Percentiles rank a stretch among this genome's conserved stretches.
Evolutionary conservation across 495 filamentous ascomycete genomes (phyloP).

Genomic region (Xanthoparmelia taractica): DNA sequence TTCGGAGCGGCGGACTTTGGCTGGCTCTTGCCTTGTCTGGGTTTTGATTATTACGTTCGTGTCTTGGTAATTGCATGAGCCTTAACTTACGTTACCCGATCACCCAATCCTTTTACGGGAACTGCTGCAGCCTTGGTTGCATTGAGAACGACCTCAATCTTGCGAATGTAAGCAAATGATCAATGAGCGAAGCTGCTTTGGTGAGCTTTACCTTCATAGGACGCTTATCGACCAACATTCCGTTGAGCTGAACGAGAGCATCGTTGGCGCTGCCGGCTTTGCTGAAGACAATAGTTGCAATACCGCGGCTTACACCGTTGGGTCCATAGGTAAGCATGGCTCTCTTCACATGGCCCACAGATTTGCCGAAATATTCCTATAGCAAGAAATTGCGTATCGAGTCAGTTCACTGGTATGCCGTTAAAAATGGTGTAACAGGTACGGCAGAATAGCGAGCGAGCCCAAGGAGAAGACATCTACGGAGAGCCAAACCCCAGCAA

Average conservation of each 20-base stretch:
- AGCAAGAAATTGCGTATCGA: conserved; percentile 27
- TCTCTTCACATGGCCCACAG: conserved; percentile 81
- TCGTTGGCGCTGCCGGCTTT: conserved; percentile 70
- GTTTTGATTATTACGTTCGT: conserved; percentile 26
- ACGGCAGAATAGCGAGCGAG: conserved; percentile 14
- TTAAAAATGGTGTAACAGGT: conserved; percentile 15
- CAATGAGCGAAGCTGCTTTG: conserved; percentile 6
- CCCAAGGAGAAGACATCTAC: conserved; percentile 18
- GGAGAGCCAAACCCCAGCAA: conserved; percentile 12
- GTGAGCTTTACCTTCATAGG: conserved; percentile 69
- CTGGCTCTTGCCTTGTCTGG: conserved; percentile 60
- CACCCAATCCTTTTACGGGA: conserved; percentile 66
- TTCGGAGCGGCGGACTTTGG: conserved; percentile 75
- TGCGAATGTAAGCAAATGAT: conserved; percentile 18
- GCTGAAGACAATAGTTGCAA: conserved; percentile 71
- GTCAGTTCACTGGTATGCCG: conserved; percentile 27
- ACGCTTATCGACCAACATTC: conserved; percentile 76
- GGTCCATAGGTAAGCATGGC: conserved; percentile 86
- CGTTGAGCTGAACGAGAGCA: conserved; percentile 74
- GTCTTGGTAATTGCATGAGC: too few relatives aligned
- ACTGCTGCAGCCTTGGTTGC: conserved; percentile 60
- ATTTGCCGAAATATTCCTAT: conserved; percentile 93
- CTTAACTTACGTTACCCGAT: conserved; percentile 77
- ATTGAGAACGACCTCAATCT: conserved; percentile 88
- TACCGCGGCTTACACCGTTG: conserved; percentile 81